These are phyloP conservation scores for Glycine soja DNA, from an alignment of 306 rosid genomes.

Conservation along the genomic window DNA sequence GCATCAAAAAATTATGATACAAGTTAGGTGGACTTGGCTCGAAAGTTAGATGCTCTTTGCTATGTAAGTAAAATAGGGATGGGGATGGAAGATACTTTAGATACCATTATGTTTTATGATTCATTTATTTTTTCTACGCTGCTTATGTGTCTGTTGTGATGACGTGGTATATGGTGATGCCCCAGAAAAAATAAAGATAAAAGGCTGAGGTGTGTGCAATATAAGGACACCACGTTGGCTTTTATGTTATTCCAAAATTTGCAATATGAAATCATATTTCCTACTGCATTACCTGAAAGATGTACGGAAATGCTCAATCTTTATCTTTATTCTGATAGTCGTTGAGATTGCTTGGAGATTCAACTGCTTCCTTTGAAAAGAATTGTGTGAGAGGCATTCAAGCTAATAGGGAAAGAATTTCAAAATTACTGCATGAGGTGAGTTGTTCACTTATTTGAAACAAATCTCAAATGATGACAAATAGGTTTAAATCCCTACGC, in stretches of 20 bases:
- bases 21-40: constrained; percentile 38
- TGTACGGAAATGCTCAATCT: constrained; percentile 4
- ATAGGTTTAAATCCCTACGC: constrained; percentile 41
- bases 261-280: constrained; percentile 23
- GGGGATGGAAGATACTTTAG: constrained; percentile 12
- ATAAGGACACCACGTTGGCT: constrained; percentile 1
- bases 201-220: neutral
- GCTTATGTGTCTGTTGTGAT: constrained; percentile 19
- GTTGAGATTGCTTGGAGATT: constrained; percentile 90
- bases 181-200: constrained; percentile 22
- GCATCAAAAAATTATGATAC: constrained; percentile 16
- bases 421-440: constrained; percentile 93
- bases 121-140: constrained; percentile 17
- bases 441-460: constrained; percentile 47
- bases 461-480: constrained; percentile 20
- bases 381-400: constrained; percentile 96
- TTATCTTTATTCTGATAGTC: constrained; percentile 64
- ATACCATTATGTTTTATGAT: neutral
- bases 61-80: constrained; percentile 24
- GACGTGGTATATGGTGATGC: constrained; percentile 20
- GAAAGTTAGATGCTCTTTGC: constrained; percentile 25
- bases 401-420: constrained; percentile 92
- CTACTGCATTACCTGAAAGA: neutral
- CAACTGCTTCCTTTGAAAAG: constrained; percentile 93
- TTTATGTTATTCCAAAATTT: constrained; percentile 33